A percentile compares a stretch with the other conserved stretches of the same genome.
These are phyloP conservation scores for Pichia sp. DNA, from an alignment of 1,139 yeast species.

Conservation along the genomic window DNA sequence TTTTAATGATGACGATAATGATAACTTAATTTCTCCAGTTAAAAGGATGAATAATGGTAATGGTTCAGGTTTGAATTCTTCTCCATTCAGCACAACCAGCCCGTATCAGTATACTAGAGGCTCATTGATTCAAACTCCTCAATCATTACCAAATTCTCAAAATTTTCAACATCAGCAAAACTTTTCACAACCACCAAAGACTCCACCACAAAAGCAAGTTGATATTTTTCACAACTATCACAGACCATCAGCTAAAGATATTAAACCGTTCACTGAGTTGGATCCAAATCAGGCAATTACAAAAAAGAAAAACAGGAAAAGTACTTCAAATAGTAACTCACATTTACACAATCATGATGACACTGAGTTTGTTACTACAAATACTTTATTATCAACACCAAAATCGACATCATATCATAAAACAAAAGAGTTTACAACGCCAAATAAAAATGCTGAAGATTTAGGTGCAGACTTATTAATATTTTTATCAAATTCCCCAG, in stretches of 20 bases:
- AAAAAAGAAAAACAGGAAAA: not conserved
- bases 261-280: not conserved
- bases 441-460: slow-evolving; percentile 37
- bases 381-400: slow-evolving; percentile 27
- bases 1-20: slow-evolving; percentile 8
- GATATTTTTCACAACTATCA: slow-evolving; percentile 8
- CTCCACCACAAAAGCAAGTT: slow-evolving; percentile 23
- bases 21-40: slow-evolving; percentile 22
- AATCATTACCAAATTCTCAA: slow-evolving; percentile 10
- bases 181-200: slow-evolving; percentile 18
- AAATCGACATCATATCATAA: slow-evolving; percentile 14
- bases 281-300: not conserved
- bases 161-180: slow-evolving; percentile 1
- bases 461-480: slow-evolving; percentile 81
- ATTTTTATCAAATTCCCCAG: slow-evolving; percentile 82
- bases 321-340: not conserved
- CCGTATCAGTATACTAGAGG: slow-evolving; percentile 15
- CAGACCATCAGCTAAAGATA: not conserved
- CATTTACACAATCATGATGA: not conserved
- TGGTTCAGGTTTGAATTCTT: slow-evolving; percentile 22
- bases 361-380: not conserved
- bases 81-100: slow-evolving; percentile 22
- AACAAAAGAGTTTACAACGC: slow-evolving; percentile 21
- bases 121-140: slow-evolving; percentile 13
- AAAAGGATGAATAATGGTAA: slow-evolving; percentile 22